Percentiles rank a stretch among this genome's conserved stretches.
These are phyloP conservation scores for Primulina huaijiensis DNA, from an alignment of 257 asterid genomes.

Conservation along the genomic window DNA sequence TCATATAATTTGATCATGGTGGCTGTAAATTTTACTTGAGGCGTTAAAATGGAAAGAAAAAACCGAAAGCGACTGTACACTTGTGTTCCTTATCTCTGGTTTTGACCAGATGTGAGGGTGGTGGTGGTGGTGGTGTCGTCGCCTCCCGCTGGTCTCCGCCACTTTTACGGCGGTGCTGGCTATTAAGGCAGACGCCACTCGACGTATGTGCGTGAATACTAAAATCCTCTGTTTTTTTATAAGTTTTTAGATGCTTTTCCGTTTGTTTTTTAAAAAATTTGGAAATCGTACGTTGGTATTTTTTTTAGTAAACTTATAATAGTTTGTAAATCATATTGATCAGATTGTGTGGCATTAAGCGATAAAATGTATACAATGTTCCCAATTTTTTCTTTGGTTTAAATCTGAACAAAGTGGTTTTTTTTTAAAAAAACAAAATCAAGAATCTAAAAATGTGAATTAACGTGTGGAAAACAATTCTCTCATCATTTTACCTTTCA, in stretches of 20 bases:
- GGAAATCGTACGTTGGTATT: too few species aligned
- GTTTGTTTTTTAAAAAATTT: too few species aligned
- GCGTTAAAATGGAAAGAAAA: not conserved
- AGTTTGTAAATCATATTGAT: too few species aligned
- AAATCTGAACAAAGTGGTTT: too few species aligned
- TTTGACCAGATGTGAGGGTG: not conserved
- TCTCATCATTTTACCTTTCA: too few species aligned
- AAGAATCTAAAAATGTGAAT: too few species aligned
- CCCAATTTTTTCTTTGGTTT: too few species aligned
- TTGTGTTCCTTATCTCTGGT: not conserved
- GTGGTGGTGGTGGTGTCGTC: not conserved
- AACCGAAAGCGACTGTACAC: constrained; percentile 21
- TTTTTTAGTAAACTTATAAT: too few species aligned
- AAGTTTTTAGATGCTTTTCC: not conserved
- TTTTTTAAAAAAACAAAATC: too few species aligned
- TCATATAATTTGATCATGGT: constrained; percentile 14
- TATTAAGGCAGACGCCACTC: not conserved
- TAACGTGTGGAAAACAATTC: too few species aligned
- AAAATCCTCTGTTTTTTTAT: not conserved
- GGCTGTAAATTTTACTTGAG: not conserved
- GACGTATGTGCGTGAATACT: not conserved
- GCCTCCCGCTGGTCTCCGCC: not conserved
- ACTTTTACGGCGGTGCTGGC: not conserved
- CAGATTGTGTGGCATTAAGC: too few species aligned
- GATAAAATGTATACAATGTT: too few species aligned